Evolutionary conservation across 176 grass and related monocot species (phyloP).

Genomic region (Dactylis glomerata): DNA sequence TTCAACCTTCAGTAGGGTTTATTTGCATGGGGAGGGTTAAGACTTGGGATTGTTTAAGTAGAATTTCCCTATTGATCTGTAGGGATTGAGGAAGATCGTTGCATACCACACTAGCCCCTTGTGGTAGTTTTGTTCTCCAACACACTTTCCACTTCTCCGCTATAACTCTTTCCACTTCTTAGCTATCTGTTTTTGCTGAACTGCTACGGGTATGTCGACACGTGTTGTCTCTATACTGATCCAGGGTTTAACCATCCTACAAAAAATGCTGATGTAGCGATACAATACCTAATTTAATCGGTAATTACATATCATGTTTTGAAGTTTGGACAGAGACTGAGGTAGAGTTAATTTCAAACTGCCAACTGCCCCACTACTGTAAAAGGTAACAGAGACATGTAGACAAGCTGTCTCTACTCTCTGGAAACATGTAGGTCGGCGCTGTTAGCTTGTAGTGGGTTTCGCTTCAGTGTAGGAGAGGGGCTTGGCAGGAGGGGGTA

Average conservation of each 20-base stretch:
- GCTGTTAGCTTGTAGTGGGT: not conserved
- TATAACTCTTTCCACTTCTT: not conserved
- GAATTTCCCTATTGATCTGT: not conserved
- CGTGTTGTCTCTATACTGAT: not conserved
- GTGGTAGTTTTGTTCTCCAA: not conserved
- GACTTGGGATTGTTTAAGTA: not conserved
- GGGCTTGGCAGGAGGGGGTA: no score
- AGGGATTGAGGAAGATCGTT: not conserved
- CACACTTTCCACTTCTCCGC: not conserved
- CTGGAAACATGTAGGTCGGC: not conserved
- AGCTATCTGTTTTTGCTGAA: slow-evolving; percentile 4
- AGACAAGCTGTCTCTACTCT: not conserved
- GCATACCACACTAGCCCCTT: not conserved
- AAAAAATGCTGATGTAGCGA: not conserved
- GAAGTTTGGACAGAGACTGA: not conserved
- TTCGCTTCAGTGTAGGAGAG: no score
- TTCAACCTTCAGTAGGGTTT: not conserved
- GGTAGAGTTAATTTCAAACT: not conserved
- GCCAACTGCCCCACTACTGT: not conserved
- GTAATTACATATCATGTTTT: not conserved
- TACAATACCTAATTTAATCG: not conserved
- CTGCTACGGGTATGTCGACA: not conserved
- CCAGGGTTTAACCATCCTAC: not conserved
- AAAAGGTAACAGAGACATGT: not conserved
- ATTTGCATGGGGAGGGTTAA: not conserved